phyloP scores from a whole-genome alignment of 352 stramenopile species.

The Globisporangium spinosum region DNA sequence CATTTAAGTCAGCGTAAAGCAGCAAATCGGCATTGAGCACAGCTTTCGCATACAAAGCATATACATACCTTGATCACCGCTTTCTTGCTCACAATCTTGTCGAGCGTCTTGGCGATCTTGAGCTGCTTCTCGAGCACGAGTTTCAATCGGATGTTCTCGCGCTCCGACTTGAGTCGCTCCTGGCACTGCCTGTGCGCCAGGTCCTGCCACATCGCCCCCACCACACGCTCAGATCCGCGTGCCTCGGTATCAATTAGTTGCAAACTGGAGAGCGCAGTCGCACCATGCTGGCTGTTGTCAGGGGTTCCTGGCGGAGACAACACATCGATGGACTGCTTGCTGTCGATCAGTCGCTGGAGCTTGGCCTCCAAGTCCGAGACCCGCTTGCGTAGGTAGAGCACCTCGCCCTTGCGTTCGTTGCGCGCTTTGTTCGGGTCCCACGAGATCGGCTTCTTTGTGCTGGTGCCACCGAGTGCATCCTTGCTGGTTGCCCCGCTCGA shows the following conservation, averaged over 20 bases:
- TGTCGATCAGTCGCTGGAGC: conserved; percentile 7
- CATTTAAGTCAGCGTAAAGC: neutral
- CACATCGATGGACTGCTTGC: neutral
- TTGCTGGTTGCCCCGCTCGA: neutral
- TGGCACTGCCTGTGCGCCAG: neutral
- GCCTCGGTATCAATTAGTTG: neutral
- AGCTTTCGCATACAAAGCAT: neutral
- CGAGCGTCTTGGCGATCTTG: conserved; percentile 41
- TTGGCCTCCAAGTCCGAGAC: conserved; percentile 22
- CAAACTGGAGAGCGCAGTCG: neutral
- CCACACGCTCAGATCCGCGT: neutral
- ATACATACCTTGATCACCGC: conserved; percentile 20
- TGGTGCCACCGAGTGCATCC: neutral
- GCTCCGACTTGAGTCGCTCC: conserved; percentile 20
- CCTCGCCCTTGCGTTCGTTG: conserved; percentile 25
- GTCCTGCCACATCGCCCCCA: conserved; percentile 7
- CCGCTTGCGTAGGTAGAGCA: conserved; percentile 27
- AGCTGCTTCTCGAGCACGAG: conserved; percentile 46
- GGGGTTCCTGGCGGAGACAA: neutral
- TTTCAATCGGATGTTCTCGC: conserved; percentile 51
- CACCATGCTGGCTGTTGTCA: neutral
- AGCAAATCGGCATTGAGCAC: neutral
- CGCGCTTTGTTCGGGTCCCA: conserved; percentile 20
- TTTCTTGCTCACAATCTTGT: conserved; percentile 36
- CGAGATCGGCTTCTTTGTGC: neutral